Conservation (phyloP, 192 early-diverging fungal genomes). For the Coemansia sp. region DNA sequence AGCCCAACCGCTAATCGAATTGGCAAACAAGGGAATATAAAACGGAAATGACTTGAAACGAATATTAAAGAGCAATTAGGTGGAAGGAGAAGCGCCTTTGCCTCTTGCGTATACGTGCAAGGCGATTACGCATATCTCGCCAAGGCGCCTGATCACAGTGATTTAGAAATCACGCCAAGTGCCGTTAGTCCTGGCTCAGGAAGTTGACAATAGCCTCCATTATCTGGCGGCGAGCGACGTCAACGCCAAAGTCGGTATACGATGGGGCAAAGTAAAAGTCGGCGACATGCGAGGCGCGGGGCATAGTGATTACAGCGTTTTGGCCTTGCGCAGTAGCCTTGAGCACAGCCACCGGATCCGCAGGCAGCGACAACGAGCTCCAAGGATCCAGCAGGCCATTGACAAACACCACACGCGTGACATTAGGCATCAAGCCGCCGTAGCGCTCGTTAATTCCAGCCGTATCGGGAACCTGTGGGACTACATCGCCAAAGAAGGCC, state of each 20-base stretch:
- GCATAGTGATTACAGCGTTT: slow-evolving; percentile 49
- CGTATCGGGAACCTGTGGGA: slow-evolving; percentile 23
- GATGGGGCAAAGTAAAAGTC: slow-evolving; percentile 44
- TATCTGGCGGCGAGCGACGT: slow-evolving; percentile 33
- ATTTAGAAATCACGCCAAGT: not conserved
- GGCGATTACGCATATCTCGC: not conserved
- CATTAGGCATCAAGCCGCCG: slow-evolving; percentile 33
- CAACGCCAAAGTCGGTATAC: slow-evolving; percentile 44
- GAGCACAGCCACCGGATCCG: slow-evolving; percentile 12
- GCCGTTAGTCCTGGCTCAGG: slow-evolving; percentile 8
- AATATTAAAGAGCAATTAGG: not conserved
- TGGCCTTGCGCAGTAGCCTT: slow-evolving; percentile 7
- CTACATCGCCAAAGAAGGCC: slow-evolving; percentile 42
- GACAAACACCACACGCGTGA: slow-evolving; percentile 60
- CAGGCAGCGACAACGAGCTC: slow-evolving; percentile 54
- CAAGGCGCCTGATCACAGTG: not conserved
- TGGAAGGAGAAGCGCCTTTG: not conserved
- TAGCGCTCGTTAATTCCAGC: slow-evolving; percentile 32
- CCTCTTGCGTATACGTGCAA: not conserved
- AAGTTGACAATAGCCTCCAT: slow-evolving; percentile 34
- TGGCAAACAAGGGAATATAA: not conserved
- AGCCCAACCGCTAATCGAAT: not conserved
- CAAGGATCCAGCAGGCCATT: slow-evolving; percentile 67
- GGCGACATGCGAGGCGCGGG: slow-evolving; percentile 40
- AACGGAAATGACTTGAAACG: not conserved